These are phyloP conservation scores for Deinandra increscens DNA, from an alignment of 129 eudicot genomes.

Conservation along the genomic window DNA sequence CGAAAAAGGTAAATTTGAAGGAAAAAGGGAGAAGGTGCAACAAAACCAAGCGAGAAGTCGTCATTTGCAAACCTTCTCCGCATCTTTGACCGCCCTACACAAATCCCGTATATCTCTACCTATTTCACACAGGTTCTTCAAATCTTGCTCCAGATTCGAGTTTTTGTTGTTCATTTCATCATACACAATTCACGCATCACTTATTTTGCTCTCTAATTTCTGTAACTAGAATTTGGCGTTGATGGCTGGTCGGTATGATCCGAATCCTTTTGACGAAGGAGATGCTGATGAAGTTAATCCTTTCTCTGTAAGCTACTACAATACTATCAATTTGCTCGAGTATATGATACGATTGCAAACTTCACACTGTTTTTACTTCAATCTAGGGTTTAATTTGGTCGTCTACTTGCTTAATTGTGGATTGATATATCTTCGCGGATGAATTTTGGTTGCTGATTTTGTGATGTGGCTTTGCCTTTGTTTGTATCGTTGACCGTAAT, in stretches of 20 bases:
- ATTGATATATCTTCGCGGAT: not conserved
- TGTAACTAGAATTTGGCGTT: conserved; percentile 9
- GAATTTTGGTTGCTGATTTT: not conserved
- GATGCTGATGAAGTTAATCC: conserved; percentile 40
- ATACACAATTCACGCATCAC: conserved; percentile 1
- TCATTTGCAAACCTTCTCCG: conserved; percentile 23
- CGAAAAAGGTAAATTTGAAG: not conserved
- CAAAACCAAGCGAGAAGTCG: conserved; percentile 30
- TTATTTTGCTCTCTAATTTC: conserved; percentile 1
- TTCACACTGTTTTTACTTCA: conserved; percentile 6
- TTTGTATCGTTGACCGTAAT: conserved; percentile 15
- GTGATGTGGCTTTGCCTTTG: not conserved
- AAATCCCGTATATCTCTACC: conserved; percentile 14
- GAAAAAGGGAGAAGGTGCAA: conserved; percentile 16
- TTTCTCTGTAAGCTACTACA: conserved; percentile 27
- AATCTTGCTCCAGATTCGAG: conserved; percentile 10
- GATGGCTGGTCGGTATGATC: conserved; percentile 42
- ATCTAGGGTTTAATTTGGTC: conserved; percentile 28
- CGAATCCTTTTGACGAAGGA: conserved; percentile 37
- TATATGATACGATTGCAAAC: conserved; percentile 8
- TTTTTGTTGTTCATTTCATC: not conserved
- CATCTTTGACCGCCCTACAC: conserved; percentile 28
- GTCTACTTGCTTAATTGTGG: not conserved
- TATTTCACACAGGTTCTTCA: conserved; percentile 27
- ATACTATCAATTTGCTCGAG: not conserved